Conservation (phyloP, 495 filamentous ascomycete genomes). For the Hypoxylon trugodes region DNA sequence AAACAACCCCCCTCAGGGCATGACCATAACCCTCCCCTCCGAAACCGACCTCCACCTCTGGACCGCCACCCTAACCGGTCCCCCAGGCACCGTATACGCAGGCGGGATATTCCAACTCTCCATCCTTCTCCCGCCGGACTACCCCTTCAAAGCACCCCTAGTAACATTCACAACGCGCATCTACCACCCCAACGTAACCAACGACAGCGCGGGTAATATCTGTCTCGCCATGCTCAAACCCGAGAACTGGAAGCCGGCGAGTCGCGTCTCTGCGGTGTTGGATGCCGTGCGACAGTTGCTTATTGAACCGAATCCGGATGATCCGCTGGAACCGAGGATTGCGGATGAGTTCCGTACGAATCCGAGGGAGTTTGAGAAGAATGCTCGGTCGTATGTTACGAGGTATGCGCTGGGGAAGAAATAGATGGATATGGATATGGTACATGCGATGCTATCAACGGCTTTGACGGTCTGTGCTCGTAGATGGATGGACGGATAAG, state of each 20-base stretch:
- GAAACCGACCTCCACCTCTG: constrained; percentile 85
- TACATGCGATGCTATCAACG: too few relatives aligned
- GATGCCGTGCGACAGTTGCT: constrained; percentile 81
- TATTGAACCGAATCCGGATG: constrained; percentile 89
- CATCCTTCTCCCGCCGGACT: constrained; percentile 80
- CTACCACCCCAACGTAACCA: constrained; percentile 98
- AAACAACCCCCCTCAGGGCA: constrained; percentile 68
- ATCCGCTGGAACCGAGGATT: constrained; percentile 88
- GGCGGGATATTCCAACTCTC: constrained; percentile 82
- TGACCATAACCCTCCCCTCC: constrained; percentile 69
- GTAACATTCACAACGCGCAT: constrained; percentile 93
- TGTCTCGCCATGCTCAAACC: constrained; percentile 86
- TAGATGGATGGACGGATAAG: too few relatives aligned
- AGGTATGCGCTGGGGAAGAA: constrained; percentile 70
- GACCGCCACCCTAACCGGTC: constrained; percentile 81
- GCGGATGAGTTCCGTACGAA: constrained; percentile 85
- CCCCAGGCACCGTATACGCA: constrained; percentile 74
- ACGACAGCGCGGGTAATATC: constrained; percentile 89
- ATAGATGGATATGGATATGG: too few relatives aligned
- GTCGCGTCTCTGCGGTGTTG: constrained; percentile 78
- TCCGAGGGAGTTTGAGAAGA: constrained; percentile 79
- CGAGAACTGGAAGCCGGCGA: constrained; percentile 95
- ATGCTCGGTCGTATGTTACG: constrained; percentile 80
- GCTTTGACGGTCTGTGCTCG: too few relatives aligned
- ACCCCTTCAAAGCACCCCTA: constrained; percentile 92